Percentiles rank a stretch among this genome's conserved stretches.
These are phyloP conservation scores for Salvia sclarea DNA, from an alignment of 305 asterid species.

Conservation along the genomic window DNA sequence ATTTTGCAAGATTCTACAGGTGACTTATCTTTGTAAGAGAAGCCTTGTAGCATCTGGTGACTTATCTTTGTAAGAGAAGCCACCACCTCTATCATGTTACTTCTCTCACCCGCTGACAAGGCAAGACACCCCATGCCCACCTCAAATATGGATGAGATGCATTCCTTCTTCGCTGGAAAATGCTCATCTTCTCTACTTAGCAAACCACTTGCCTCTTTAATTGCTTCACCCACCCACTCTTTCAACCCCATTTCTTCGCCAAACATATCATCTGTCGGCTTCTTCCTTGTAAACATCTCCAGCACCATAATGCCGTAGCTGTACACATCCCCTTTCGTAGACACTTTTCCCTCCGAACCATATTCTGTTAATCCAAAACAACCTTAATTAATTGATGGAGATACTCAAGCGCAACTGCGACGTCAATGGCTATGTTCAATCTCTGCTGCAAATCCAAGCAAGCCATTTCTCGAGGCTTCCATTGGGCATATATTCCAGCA, in stretches of 20 bases:
- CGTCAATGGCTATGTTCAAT: conserved; percentile 35
- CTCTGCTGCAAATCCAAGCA: conserved; percentile 23
- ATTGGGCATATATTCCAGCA: too few species aligned
- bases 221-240: background rate
- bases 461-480: too few species aligned
- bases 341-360: conserved; percentile 3
- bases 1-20: too few species aligned
- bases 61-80: background rate
- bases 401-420: conserved; percentile 40
- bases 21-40: too few species aligned
- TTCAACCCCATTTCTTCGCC: background rate
- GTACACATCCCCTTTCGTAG: background rate
- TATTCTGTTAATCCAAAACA: too few species aligned
- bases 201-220: background rate
- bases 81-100: background rate
- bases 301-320: background rate
- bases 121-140: conserved; percentile 2
- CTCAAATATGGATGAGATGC: background rate
- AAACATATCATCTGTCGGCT: conserved; percentile 2
- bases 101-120: background rate
- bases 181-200: background rate
- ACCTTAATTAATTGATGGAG: too few species aligned
- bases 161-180: background rate
- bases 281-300: conserved; percentile 3
- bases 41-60: too few species aligned